phyloP scores from a whole-genome alignment of 2,329 filamentous ascomycete genomes.

The Myriosclerotinia curreyana region DNA sequence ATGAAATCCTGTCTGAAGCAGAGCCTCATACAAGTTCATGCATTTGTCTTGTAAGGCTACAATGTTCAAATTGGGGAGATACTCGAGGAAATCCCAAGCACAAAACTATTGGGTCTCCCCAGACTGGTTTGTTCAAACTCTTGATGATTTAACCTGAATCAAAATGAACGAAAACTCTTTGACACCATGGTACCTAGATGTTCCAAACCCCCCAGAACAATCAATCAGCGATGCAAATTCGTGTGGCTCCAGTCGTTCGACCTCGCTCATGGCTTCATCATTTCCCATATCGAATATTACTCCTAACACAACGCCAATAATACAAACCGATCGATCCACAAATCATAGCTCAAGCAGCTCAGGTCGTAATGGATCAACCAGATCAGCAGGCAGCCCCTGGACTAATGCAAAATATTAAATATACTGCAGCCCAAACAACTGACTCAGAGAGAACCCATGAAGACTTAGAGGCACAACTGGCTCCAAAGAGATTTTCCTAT shows the following conservation, averaged over 20 bases:
- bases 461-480: neutral
- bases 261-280: neutral
- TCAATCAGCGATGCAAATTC: neutral
- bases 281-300: neutral
- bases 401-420: constrained; percentile 1
- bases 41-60: neutral
- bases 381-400: neutral
- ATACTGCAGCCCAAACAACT: neutral
- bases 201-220: neutral
- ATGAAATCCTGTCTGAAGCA: neutral
- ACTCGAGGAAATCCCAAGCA: neutral
- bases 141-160: neutral
- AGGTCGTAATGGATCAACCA: neutral
- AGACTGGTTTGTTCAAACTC: neutral
- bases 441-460: neutral
- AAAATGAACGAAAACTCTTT: neutral
- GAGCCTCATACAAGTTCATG: neutral
- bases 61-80: neutral
- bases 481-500: neutral
- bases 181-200: neutral
- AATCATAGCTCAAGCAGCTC: constrained; percentile 2
- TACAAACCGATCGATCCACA: neutral
- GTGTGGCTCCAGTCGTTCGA: constrained; percentile 2
- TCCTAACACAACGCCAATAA: neutral
- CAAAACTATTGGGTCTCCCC: neutral